These are phyloP conservation scores for Phyllosticta capitalensis DNA, from an alignment of 2,329 filamentous ascomycete species.

Conservation along the genomic window DNA sequence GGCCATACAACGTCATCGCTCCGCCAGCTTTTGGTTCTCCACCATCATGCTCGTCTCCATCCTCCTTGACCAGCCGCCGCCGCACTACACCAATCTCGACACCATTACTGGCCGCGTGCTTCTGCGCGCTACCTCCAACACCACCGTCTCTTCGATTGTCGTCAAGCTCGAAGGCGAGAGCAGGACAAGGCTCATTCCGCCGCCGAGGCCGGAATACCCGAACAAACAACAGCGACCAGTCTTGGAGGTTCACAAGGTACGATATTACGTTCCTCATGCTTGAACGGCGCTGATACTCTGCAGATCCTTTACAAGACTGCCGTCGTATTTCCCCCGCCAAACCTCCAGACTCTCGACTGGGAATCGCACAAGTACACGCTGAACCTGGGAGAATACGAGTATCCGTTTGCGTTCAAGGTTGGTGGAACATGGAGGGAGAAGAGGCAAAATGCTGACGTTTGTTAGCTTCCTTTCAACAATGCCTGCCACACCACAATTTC, in stretches of 20 bases:
- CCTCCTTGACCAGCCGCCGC: conserved; percentile 53
- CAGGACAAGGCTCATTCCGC: conserved; percentile 53
- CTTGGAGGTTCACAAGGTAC: conserved; percentile 43
- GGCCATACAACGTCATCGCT: background rate
- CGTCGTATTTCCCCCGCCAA: conserved; percentile 59
- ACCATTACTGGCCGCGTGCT: conserved; percentile 51
- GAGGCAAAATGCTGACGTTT: conserved; percentile 1
- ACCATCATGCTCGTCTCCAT: conserved; percentile 61
- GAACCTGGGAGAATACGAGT: conserved; percentile 61
- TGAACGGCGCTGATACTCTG: background rate
- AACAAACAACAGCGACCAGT: conserved; percentile 32
- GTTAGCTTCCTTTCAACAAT: conserved; percentile 57
- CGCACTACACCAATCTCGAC: conserved; percentile 75
- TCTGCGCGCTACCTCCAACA: conserved; percentile 34
- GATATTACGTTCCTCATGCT: background rate
- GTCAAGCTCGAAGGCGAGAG: conserved; percentile 80
- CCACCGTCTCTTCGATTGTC: conserved; percentile 47
- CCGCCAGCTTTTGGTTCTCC: background rate
- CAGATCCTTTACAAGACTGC: conserved; percentile 66
- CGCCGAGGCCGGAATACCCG: conserved; percentile 20
- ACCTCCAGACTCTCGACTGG: conserved; percentile 25
- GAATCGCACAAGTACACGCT: conserved; percentile 47
- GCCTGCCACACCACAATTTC: conserved; percentile 43
- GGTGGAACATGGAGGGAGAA: conserved; percentile 15
- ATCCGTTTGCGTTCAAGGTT: conserved; percentile 70